These are phyloP conservation scores for Fusarium gaditjirri DNA, from an alignment of 2,329 filamentous ascomycete species.

Conservation along the genomic window DNA sequence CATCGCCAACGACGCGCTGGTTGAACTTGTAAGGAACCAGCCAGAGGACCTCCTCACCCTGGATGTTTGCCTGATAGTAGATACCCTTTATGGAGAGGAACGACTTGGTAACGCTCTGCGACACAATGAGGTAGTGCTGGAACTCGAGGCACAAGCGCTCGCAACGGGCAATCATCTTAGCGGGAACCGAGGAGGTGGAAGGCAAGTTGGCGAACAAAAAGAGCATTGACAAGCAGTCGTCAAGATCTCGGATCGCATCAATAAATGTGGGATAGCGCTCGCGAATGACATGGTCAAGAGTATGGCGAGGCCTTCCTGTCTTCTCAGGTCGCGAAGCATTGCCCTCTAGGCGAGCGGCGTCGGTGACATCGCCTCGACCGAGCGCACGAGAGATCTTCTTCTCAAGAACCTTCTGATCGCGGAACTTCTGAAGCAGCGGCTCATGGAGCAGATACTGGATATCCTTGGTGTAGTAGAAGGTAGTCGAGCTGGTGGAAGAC, in stretches of 20 bases:
- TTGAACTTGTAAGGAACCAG: slow-evolving; percentile 98
- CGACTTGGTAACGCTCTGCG: slow-evolving; percentile 91
- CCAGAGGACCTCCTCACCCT: slow-evolving; percentile 97
- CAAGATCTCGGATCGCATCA: slow-evolving; percentile 91
- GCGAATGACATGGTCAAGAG: slow-evolving; percentile 95
- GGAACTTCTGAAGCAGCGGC: slow-evolving; percentile 91
- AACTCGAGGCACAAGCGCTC: slow-evolving; percentile 95
- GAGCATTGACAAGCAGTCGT: slow-evolving; percentile 96
- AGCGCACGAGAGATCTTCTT: slow-evolving; percentile 97
- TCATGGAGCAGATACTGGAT: slow-evolving; percentile 99
- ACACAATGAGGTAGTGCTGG: slow-evolving; percentile 95
- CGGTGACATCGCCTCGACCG: slow-evolving; percentile 88
- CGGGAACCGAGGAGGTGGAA: slow-evolving; percentile 86
- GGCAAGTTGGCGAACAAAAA: slow-evolving; percentile 98
- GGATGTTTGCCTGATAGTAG: slow-evolving; percentile 97
- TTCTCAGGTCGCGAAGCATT: slow-evolving; percentile 91
- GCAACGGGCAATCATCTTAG: slow-evolving; percentile 95
- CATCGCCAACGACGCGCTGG: slow-evolving; percentile 90
- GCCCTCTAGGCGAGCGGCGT: slow-evolving; percentile 85
- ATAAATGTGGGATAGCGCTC: slow-evolving; percentile 98
- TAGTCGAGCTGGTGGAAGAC: slow-evolving; percentile 88
- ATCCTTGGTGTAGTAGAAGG: slow-evolving; percentile 92
- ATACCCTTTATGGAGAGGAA: slow-evolving; percentile 99
- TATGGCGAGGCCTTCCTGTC: slow-evolving; percentile 88
- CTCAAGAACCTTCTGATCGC: slow-evolving; percentile 94